phyloP scores from a whole-genome alignment of 106 monocot species.

The Dendrobium nobile region DNA sequence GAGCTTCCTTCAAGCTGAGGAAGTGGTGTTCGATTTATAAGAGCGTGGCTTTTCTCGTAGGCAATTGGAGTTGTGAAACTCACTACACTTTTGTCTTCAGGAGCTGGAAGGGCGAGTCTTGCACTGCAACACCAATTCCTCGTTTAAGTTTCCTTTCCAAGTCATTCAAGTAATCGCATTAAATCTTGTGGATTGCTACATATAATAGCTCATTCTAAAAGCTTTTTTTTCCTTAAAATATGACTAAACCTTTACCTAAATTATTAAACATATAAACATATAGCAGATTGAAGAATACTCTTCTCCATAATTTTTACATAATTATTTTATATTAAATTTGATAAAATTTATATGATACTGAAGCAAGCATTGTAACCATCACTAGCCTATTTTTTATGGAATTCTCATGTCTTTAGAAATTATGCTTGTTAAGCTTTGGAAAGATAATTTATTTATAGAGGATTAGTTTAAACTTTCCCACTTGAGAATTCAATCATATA shows the following conservation, averaged over 20 bases:
- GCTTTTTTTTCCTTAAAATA: neutral
- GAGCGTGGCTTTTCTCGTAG: slow-evolving; percentile 2
- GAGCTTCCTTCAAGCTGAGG: slow-evolving; percentile 31
- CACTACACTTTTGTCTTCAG: slow-evolving; percentile 49
- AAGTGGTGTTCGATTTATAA: slow-evolving; percentile 10
- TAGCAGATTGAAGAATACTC: neutral
- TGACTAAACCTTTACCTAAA: neutral
- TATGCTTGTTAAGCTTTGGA: neutral
- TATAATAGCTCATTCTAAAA: neutral
- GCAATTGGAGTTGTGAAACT: slow-evolving; percentile 13
- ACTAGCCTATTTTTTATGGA: neutral
- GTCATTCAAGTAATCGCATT: neutral
- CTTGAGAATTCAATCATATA: neutral
- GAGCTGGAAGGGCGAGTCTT: slow-evolving; percentile 62
- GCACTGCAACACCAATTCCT: slow-evolving; percentile 33
- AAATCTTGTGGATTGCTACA: neutral
- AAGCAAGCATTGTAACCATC: neutral
- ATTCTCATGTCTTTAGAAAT: neutral
- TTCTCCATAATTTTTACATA: neutral
- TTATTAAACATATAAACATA: neutral
- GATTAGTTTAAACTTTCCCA: neutral
- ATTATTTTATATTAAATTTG: neutral
- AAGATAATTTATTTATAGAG: neutral
- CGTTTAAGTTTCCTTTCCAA: neutral
- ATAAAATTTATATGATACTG: neutral